Base-by-base conservation (phyloP, 176 grass and related monocot genomes). In the Chloris gayana region DNA sequence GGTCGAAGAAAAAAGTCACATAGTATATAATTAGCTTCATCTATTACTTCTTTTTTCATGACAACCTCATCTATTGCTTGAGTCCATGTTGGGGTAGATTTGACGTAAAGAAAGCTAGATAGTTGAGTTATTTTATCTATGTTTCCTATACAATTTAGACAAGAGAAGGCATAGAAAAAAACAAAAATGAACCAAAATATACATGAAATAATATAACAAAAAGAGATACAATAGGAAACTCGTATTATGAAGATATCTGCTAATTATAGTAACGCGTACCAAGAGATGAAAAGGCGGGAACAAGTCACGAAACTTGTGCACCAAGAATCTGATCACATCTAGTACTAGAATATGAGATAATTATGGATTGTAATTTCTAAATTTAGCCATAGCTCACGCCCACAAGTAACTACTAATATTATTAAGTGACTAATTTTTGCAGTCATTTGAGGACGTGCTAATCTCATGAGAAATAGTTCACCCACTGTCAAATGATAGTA, bases 291-390 rank as follows among this genome's bases (percentile, higher is more conserved):
- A 41, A 11, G 53, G 3, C 0, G 7, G 3, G 14, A 2, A 32
- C 2, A 44, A 47, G 13, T 66, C 41, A 21, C 5, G 11, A 35
- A 49, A 21, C 37, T 69, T 84, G 50, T 3, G 6, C 22, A 14
- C 22, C 53, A 35, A 84, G 64, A 46, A 77, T 24, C 34, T 69
- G 47, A 84, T 56, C 14, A 6, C 15, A 24, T 47, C 33, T 83
- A 10, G 10, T 14, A 30, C 33, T 83, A 10, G 10, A 9, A 30
- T 14, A 7, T 21, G 0, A 30, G 32, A n/a, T 15, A 5, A n/a
- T 6, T 49, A 26, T 21, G 13, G 21, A 1, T 69, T 3, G 3
- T 5, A 11, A 4, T 70, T 77, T 49, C 39, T 49, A 70, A 50
- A 7, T 63, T 29, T 6, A 62, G 30, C 10, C 8, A 14, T 9